These are phyloP conservation scores for Suillus sp. DNA, from an alignment of 768 basidiomycete genomes.

Conservation along the genomic window DNA sequence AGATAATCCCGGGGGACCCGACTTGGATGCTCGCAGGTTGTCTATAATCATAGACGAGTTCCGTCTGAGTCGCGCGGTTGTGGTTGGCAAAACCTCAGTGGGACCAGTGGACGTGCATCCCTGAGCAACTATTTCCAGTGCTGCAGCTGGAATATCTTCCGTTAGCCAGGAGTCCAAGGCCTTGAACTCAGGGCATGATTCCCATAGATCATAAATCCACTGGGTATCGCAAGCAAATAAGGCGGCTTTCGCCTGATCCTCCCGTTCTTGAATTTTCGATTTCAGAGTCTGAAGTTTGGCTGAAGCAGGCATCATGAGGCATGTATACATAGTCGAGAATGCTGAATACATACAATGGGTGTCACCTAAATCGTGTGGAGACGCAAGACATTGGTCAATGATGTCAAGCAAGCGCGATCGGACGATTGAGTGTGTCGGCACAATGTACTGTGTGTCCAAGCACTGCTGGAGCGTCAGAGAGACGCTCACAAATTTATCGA, in stretches of 20 bases:
- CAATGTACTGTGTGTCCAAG: neutral
- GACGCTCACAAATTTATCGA: neutral
- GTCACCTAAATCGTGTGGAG: neutral
- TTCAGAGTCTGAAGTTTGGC: neutral
- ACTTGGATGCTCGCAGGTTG: neutral
- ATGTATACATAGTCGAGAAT: neutral
- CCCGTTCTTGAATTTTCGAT: neutral
- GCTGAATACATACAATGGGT: neutral
- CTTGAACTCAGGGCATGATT: constrained; percentile 1
- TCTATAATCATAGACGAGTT: neutral
- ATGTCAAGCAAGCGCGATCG: neutral
- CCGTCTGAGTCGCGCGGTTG: neutral
- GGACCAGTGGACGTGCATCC: neutral
- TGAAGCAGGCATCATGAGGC: neutral
- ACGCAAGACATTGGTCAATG: neutral
- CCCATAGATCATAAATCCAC: constrained; percentile 1
- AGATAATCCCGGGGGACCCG: neutral
- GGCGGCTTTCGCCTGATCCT: neutral
- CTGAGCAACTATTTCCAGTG: neutral
- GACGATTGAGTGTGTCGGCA: neutral
- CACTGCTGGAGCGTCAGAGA: neutral
- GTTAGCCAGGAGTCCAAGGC: neutral
- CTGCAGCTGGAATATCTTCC: neutral
- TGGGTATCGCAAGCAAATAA: neutral
- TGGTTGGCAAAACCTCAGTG: neutral